Evolutionary conservation across 495 filamentous ascomycete species (phyloP).

Genomic region (Aspergillus cristatus): DNA sequence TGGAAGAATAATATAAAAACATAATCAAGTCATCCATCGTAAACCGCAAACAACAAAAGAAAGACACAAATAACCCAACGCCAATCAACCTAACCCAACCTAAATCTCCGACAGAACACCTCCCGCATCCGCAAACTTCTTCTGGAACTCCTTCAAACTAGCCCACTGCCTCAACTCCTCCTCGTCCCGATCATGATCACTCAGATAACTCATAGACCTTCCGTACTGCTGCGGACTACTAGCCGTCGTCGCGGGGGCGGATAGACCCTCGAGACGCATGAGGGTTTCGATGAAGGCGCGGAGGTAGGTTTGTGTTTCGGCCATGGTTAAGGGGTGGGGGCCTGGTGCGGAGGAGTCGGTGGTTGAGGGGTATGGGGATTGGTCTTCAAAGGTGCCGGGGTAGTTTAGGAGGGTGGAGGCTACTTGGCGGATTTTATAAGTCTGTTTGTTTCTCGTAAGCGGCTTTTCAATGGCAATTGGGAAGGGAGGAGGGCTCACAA

Average conservation of each 20-base stretch:
- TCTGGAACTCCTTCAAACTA: constrained; percentile 63
- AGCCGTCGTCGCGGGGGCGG: constrained; percentile 2
- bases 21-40: too few relatives aligned
- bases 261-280: constrained; percentile 52
- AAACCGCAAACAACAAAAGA: too few relatives aligned
- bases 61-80: too few relatives aligned
- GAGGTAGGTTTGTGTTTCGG: constrained; percentile 55
- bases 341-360: constrained; percentile 15
- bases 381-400: constrained; percentile 26
- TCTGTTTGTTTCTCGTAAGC: constrained; percentile 21
- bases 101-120: constrained; percentile 37
- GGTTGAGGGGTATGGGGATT: constrained; percentile 13
- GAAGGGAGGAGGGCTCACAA: constrained; percentile 34
- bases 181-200: constrained; percentile 55
- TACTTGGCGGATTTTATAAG: constrained; percentile 63
- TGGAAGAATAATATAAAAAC: neutral
- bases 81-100: too few relatives aligned
- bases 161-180: constrained; percentile 64
- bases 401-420: constrained; percentile 64
- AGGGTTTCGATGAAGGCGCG: constrained; percentile 60
- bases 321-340: constrained; percentile 24
- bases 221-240: constrained; percentile 20
- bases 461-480: neutral
- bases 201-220: constrained; percentile 33
- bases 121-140: constrained; percentile 58